Conservation (phyloP, 2,329 filamentous ascomycete species). For the Aspergillus sergii region DNA sequence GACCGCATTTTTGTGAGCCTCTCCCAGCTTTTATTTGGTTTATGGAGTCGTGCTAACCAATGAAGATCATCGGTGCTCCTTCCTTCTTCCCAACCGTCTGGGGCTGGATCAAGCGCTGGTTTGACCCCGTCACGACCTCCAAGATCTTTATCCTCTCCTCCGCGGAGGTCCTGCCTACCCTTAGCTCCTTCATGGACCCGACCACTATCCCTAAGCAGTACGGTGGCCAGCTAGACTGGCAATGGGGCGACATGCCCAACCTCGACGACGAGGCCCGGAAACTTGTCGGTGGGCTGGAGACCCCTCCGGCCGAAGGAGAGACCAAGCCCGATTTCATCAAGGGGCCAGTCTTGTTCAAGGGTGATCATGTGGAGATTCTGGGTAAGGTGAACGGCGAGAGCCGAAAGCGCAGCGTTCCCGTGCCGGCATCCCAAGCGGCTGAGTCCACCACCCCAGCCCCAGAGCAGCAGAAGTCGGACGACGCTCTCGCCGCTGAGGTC, state of each 20-base stretch:
- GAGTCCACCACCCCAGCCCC: not conserved
- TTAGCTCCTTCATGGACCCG: conserved; percentile 78
- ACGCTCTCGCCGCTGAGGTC: not conserved
- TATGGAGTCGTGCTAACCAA: not conserved
- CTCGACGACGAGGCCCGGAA: conserved; percentile 59
- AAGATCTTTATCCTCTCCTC: conserved; percentile 90
- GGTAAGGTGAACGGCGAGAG: conserved; percentile 38
- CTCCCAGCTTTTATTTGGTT: not conserved
- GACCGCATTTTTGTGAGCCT: conserved; percentile 71
- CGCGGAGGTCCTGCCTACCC: conserved; percentile 72
- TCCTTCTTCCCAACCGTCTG: conserved; percentile 86
- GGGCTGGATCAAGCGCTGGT: conserved; percentile 96
- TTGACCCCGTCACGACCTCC: conserved; percentile 87
- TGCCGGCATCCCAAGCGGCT: conserved; percentile 11
- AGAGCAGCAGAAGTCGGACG: not conserved
- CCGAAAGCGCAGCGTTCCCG: conserved; percentile 30
- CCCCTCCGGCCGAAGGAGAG: conserved; percentile 26
- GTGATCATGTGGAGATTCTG: conserved; percentile 35
- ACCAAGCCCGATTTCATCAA: conserved; percentile 34
- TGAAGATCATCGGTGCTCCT: conserved; percentile 81
- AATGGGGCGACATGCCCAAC: conserved; percentile 73
- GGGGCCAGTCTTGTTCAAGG: conserved; percentile 40
- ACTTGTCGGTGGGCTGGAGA: conserved; percentile 34
- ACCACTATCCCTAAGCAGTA: conserved; percentile 87
- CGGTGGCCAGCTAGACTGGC: conserved; percentile 81